Percentiles rank a stretch among this genome's conserved stretches.
These are phyloP conservation scores for Pseudocercospora fijiensis DNA, from an alignment of 2,329 filamentous ascomycete genomes.

Conservation along the genomic window DNA sequence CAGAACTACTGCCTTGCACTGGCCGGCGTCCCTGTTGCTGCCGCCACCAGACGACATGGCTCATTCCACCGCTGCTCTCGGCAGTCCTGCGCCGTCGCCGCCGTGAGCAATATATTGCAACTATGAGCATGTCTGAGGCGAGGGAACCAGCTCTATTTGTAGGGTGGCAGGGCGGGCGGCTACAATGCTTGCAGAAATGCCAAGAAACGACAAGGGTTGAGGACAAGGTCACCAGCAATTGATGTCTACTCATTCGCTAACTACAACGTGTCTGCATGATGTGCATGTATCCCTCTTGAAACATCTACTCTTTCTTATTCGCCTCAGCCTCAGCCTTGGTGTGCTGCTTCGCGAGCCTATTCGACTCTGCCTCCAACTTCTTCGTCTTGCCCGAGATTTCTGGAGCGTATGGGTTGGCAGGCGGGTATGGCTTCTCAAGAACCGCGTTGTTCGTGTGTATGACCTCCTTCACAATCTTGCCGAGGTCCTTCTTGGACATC, in stretches of 20 bases:
- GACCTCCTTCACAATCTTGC: slow-evolving; percentile 28
- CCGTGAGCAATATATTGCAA: too few relatives aligned
- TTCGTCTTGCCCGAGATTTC: slow-evolving; percentile 25
- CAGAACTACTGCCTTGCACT: background rate
- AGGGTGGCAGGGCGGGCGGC: background rate
- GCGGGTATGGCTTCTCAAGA: slow-evolving; percentile 24
- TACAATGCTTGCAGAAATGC: background rate
- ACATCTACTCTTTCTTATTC: background rate
- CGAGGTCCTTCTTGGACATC: slow-evolving; percentile 23
- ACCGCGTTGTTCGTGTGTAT: slow-evolving; percentile 23
- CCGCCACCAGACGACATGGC: background rate
- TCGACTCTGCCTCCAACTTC: slow-evolving; percentile 23
- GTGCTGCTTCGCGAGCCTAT: slow-evolving; percentile 19
- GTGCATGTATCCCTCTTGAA: background rate
- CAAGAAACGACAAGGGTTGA: background rate
- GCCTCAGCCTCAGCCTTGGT: slow-evolving; percentile 10
- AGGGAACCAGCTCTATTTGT: background rate
- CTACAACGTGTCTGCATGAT: background rate
- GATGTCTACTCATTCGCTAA: background rate
- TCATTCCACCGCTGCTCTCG: background rate
- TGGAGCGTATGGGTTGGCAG: slow-evolving; percentile 24
- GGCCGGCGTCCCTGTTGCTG: background rate
- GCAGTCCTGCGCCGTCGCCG: too few relatives aligned
- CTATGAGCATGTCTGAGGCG: background rate
- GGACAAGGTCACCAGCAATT: background rate